Conservation (phyloP, 2,329 filamentous ascomycete species). For the Hypoxylon sp. region DNA sequence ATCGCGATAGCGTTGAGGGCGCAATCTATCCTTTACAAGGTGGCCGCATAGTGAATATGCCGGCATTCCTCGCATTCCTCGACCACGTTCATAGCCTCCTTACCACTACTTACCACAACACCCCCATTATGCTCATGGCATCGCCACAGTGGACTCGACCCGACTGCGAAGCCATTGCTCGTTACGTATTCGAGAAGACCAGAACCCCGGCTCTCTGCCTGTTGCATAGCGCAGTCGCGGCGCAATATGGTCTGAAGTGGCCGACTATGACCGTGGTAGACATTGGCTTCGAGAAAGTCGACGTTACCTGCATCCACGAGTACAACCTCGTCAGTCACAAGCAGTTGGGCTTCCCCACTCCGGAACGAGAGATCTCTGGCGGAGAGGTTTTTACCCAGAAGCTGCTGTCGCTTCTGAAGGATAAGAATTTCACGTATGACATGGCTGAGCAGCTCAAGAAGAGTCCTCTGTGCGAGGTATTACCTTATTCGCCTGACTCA, state of each 20-base stretch:
- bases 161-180: conserved; percentile 88
- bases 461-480: conserved; percentile 76
- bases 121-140: conserved; percentile 89
- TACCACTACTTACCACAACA: conserved; percentile 95
- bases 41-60: conserved; percentile 91
- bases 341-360: conserved; percentile 69
- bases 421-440: conserved; percentile 71
- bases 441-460: conserved; percentile 81
- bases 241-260: conserved; percentile 84
- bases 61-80: conserved; percentile 92
- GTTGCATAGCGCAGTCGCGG: conserved; percentile 89
- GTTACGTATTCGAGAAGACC: conserved; percentile 98
- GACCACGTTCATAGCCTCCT: conserved; percentile 92
- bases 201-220: conserved; percentile 93
- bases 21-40: conserved; percentile 87
- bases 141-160: conserved; percentile 92
- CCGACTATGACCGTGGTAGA: conserved; percentile 89
- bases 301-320: conserved; percentile 91
- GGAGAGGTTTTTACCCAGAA: conserved; percentile 88
- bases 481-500: conserved; percentile 67
- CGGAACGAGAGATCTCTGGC: conserved; percentile 72
- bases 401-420: conserved; percentile 75
- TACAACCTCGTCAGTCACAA: conserved; percentile 79
- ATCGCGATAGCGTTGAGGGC: conserved; percentile 87
- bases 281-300: conserved; percentile 91